Evolutionary conservation across 1,139 yeast species (phyloP).

Genomic region (Diutina rugosa): DNA sequence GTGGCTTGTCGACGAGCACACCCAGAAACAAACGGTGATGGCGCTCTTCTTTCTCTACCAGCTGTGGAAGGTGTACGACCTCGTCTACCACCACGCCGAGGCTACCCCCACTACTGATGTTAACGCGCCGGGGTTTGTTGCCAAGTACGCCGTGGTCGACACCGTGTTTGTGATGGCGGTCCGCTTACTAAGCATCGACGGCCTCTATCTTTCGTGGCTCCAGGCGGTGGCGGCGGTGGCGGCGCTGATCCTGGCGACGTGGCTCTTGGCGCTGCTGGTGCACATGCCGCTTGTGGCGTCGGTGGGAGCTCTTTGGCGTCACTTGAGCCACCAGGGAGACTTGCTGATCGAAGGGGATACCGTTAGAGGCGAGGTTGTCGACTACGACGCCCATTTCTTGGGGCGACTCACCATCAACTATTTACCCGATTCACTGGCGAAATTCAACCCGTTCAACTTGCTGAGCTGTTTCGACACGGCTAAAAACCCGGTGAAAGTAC

Average conservation of each 20-base stretch:
- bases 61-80: conserved; percentile 70
- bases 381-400: conserved; percentile 62
- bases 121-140: conserved; percentile 42
- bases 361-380: conserved; percentile 31
- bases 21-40: conserved; percentile 57
- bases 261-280: conserved; percentile 28
- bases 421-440: conserved; percentile 84
- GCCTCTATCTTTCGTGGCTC: conserved; percentile 48
- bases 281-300: conserved; percentile 23
- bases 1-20: conserved; percentile 57
- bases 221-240: conserved; percentile 12
- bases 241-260: conserved; percentile 21
- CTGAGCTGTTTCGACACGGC: conserved; percentile 34
- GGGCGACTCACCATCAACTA: conserved; percentile 82
- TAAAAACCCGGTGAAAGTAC: conserved; percentile 28
- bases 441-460: conserved; percentile 56
- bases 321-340: conserved; percentile 39
- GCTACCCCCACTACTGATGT: conserved; percentile 8
- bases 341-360: conserved; percentile 55
- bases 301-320: conserved; percentile 32
- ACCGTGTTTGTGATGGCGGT: conserved; percentile 54
- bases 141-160: conserved; percentile 66
- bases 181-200: conserved; percentile 50
- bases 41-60: conserved; percentile 65
- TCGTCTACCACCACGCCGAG: conserved; percentile 17